These are phyloP conservation scores for Pythium sukuiense DNA, from an alignment of 352 stramenopile species.

Conservation along the genomic window DNA sequence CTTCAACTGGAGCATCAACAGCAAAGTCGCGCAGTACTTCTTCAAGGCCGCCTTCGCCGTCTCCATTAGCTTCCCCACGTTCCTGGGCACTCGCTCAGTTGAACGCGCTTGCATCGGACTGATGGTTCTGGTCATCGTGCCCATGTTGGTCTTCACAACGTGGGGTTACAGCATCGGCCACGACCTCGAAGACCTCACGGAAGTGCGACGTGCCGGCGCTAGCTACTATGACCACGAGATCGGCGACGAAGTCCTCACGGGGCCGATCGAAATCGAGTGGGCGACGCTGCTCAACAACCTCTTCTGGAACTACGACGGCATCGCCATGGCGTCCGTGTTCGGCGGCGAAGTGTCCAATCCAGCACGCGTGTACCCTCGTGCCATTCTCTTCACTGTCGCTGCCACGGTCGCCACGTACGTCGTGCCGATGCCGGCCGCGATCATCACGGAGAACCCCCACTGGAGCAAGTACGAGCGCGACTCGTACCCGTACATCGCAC, in stretches of 20 bases:
- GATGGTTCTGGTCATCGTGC: slow-evolving; percentile 30
- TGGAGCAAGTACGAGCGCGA: slow-evolving; percentile 80
- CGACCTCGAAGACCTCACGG: slow-evolving; percentile 41
- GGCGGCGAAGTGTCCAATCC: slow-evolving; percentile 89
- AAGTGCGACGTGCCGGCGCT: slow-evolving; percentile 29
- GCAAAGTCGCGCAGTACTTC: slow-evolving; percentile 18
- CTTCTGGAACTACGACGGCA: slow-evolving; percentile 96
- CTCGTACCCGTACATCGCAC: slow-evolving; percentile 81
- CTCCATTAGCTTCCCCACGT: slow-evolving; percentile 31
- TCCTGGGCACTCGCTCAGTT: slow-evolving; percentile 40
- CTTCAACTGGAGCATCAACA: slow-evolving; percentile 34
- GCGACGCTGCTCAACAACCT: slow-evolving; percentile 89
- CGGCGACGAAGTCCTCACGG: slow-evolving; percentile 24
- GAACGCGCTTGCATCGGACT: slow-evolving; percentile 31
- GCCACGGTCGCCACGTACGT: slow-evolving; percentile 84
- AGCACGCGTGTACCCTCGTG: slow-evolving; percentile 71
- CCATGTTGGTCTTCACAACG: slow-evolving; percentile 41
- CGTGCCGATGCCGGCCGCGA: slow-evolving; percentile 85
- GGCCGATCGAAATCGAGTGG: slow-evolving; percentile 63
- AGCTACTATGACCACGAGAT: slow-evolving; percentile 1
- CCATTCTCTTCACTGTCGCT: slow-evolving; percentile 77
- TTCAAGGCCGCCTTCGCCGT: slow-evolving; percentile 43
- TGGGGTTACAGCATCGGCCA: slow-evolving; percentile 33
- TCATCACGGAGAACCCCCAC: slow-evolving; percentile 48
- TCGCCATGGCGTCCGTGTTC: slow-evolving; percentile 89